Evolutionary conservation across 1,139 yeast genomes (phyloP).

Genomic region (Lodderomyces orthopsilosis): DNA sequence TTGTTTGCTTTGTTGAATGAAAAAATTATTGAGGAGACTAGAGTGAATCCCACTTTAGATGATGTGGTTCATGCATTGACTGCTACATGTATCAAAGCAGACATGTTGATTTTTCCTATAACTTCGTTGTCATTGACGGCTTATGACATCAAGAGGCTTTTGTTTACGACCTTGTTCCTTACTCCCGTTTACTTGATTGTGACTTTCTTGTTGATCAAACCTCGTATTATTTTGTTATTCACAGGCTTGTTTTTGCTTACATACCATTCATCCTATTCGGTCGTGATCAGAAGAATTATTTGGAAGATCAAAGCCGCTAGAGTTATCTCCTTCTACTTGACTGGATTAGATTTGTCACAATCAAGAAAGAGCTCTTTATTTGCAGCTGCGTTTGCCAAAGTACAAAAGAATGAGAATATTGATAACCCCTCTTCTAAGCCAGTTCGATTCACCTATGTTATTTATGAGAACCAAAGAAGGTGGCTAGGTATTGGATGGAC

Average conservation of each 20-base stretch:
- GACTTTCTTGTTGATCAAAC: constrained; percentile 65
- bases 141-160: constrained; percentile 72
- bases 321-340: constrained; percentile 69
- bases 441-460: constrained; percentile 83
- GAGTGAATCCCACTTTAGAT: constrained; percentile 76
- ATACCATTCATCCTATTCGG: constrained; percentile 82
- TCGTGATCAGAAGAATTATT: constrained; percentile 73
- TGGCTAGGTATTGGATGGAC: constrained; percentile 99
- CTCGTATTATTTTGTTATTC: constrained; percentile 62
- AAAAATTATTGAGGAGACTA: constrained; percentile 50
- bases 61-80: constrained; percentile 83
- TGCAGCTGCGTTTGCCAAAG: constrained; percentile 60
- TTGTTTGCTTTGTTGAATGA: constrained; percentile 63
- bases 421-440: constrained; percentile 44
- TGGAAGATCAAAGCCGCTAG: constrained; percentile 82
- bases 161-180: constrained; percentile 79
- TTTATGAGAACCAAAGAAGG: constrained; percentile 94
- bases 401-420: constrained; percentile 38
- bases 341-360: constrained; percentile 81
- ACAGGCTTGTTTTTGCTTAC: constrained; percentile 66
- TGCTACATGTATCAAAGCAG: constrained; percentile 71
- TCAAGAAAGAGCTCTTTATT: constrained; percentile 46
- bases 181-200: constrained; percentile 79
- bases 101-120: constrained; percentile 73
- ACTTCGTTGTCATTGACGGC: constrained; percentile 68